A percentile compares a stretch with the other conserved stretches of the same genome.
These are phyloP conservation scores for Populus nigra DNA, from an alignment of 345 rosid genomes.

Conservation along the genomic window DNA sequence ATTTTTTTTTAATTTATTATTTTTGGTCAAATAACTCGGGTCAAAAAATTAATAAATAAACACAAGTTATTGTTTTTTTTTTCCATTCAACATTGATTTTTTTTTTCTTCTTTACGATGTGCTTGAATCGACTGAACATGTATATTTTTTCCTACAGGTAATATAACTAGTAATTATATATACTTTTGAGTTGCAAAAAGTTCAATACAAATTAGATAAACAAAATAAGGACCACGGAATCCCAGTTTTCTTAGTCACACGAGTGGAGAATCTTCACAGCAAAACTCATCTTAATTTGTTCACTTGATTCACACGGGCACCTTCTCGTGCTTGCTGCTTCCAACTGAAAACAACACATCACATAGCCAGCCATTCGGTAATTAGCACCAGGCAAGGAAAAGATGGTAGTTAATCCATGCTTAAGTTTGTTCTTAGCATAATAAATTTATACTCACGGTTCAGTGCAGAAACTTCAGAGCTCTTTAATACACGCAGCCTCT, in stretches of 20 bases:
- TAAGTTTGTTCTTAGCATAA: background rate
- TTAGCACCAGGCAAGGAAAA: background rate
- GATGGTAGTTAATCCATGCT: background rate
- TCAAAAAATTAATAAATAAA: too few relatives aligned
- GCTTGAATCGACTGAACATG: too few relatives aligned
- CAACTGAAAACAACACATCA: constrained; percentile 29
- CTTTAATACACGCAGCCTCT: constrained; percentile 87
- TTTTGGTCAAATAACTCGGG: too few relatives aligned
- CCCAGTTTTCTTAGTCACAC: constrained; percentile 19
- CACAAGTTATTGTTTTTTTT: too few relatives aligned
- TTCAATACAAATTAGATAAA: constrained; percentile 17
- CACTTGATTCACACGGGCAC: background rate
- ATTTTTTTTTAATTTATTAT: too few relatives aligned
- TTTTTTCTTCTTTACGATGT: too few relatives aligned
- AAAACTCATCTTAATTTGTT: constrained; percentile 6
- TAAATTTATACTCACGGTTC: constrained; percentile 33
- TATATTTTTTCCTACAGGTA: too few relatives aligned
- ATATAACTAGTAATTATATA: background rate
- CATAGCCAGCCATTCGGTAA: background rate
- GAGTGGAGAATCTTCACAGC: constrained; percentile 21
- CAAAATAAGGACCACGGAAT: constrained; percentile 17
- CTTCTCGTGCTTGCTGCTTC: constrained; percentile 42
- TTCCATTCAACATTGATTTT: too few relatives aligned
- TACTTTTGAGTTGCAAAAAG: constrained; percentile 21
- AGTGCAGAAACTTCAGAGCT: constrained; percentile 62